phyloP scores from a whole-genome alignment of 2,329 filamentous ascomycete species.

The Seiridium cupressi region DNA sequence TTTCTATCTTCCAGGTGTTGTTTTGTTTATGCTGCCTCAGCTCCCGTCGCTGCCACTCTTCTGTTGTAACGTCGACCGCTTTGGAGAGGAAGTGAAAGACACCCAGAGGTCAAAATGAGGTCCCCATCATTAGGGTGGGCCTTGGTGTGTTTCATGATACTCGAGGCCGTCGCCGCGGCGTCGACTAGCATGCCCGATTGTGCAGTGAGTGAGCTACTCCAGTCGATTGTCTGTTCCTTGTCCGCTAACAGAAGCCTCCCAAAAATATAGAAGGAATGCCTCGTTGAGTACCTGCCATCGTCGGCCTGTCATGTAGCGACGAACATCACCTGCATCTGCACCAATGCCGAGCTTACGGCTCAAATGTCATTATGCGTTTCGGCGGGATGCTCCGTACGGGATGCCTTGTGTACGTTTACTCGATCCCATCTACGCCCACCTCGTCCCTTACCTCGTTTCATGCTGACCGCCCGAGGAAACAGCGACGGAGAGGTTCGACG shows the following conservation, averaged over 20 bases:
- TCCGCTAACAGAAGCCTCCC: background rate
- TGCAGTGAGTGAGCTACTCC: background rate
- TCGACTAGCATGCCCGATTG: constrained; percentile 2
- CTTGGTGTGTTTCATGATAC: background rate
- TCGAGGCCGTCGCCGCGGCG: background rate
- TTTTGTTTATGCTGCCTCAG: background rate
- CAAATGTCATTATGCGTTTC: constrained; percentile 1
- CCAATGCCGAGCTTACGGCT: background rate
- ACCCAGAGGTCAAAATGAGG: constrained; percentile 1
- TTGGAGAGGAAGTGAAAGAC: background rate
- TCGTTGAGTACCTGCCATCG: constrained; percentile 2
- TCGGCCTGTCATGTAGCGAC: constrained; percentile 4
- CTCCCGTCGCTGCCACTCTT: background rate
- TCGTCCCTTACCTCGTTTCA: background rate
- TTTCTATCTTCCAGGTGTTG: background rate
- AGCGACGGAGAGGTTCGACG: constrained; percentile 4
- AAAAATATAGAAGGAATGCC: constrained; percentile 1
- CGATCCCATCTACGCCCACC: background rate
- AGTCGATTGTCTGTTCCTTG: background rate
- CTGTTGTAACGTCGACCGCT: background rate
- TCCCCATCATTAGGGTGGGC: constrained; percentile 1
- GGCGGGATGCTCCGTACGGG: background rate
- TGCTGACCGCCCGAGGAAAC: background rate
- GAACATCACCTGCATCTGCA: constrained; percentile 5
- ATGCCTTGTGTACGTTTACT: background rate